Base-by-base conservation (phyloP, 371 early-diverging fungal genomes). In the Batkoa obscura region DNA sequence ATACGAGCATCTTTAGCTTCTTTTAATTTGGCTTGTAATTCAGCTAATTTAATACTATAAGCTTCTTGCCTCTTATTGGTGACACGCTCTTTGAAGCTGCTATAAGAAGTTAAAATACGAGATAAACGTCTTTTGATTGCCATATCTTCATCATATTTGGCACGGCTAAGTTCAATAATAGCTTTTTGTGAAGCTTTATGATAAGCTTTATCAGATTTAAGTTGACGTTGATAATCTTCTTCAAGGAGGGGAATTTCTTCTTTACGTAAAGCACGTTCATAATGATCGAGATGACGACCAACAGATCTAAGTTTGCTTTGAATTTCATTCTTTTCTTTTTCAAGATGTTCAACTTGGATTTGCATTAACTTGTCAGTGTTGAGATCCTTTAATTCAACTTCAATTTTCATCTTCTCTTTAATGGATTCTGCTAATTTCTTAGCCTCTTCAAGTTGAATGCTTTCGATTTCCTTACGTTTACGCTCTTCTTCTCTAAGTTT, bases 211-310 rank as follows among this genome's bases (percentile, higher is more conserved):
- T 96, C 98, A 32, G 66, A 68, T 69, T 75, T 75, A 69, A 86
- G 84, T 70, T 96, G 95, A 38, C 75, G 72, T 55, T 86, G 89
- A 64, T 90, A 94, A 68, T 94, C 96, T 63, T 83, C 77, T 41
- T 78, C 82, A 55, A 95, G 76, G 15, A 94, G 70, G 33, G 96
- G 90, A 60, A 84, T 84, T 75, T 98, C 98, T 62, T 84, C 85
- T 68, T 81, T 76, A 60, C 97, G 89, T 70, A 74, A 84, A n/a
- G 96, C 98, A 66, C 98, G 90, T 70, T 94, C 95, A n/a, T 81
- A 70, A 66, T 92, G 89, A 68, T 98, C 98, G 39, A 86, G 59
- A 61, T 84, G 79, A 64, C 88, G 86, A 60, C 75, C 72, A 55
- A 88, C 69, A 37, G 78, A 66, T 70, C 77, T 80, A 58, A 87